Evolutionary conservation across 768 basidiomycete genomes (phyloP).

Genomic region (Xerocomus spinulosus): DNA sequence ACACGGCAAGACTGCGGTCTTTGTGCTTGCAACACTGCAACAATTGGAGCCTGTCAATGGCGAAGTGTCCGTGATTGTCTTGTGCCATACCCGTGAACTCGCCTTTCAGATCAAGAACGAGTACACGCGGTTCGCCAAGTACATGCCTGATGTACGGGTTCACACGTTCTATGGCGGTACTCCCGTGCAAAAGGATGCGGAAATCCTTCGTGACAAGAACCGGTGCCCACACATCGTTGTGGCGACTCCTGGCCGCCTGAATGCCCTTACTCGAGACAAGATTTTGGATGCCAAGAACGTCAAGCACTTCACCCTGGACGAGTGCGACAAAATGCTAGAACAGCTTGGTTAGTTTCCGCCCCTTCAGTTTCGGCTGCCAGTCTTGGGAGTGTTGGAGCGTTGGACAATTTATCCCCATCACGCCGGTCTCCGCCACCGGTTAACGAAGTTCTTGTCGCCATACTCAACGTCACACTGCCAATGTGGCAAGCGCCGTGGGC

Average conservation of each 20-base stretch:
- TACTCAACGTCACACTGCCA: slow-evolving; percentile 36
- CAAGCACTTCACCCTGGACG: slow-evolving; percentile 99
- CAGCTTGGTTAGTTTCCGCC: slow-evolving; percentile 95
- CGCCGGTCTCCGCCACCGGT: slow-evolving; percentile 31
- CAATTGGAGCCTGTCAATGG: slow-evolving; percentile 98
- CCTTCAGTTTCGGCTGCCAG: slow-evolving; percentile 65
- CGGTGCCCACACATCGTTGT: slow-evolving; percentile 99
- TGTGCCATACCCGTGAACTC: slow-evolving; percentile 98
- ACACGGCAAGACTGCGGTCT: slow-evolving; percentile 97
- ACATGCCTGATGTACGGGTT: slow-evolving; percentile 98
- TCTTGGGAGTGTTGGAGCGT: slow-evolving; percentile 37
- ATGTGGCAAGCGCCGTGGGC: slow-evolving; percentile 37
- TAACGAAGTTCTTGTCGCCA: slow-evolving; percentile 35
- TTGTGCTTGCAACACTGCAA: slow-evolving; percentile 95
- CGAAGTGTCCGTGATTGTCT: slow-evolving; percentile 94
- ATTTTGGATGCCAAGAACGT: slow-evolving; percentile 91
- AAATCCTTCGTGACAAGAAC: slow-evolving; percentile 88
- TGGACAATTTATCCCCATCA: slow-evolving; percentile 44
- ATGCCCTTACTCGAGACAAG: slow-evolving; percentile 94
- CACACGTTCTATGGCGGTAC: slow-evolving; percentile 98
- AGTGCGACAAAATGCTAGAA: slow-evolving; percentile 99
- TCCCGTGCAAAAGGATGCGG: slow-evolving; percentile 89
- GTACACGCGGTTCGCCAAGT: slow-evolving; percentile 98
- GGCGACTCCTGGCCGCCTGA: slow-evolving; percentile 95
- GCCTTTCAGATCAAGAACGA: slow-evolving; percentile 99